Conservation (phyloP, 495 filamentous ascomycete genomes). For the Evansstolkia leycettana region DNA sequence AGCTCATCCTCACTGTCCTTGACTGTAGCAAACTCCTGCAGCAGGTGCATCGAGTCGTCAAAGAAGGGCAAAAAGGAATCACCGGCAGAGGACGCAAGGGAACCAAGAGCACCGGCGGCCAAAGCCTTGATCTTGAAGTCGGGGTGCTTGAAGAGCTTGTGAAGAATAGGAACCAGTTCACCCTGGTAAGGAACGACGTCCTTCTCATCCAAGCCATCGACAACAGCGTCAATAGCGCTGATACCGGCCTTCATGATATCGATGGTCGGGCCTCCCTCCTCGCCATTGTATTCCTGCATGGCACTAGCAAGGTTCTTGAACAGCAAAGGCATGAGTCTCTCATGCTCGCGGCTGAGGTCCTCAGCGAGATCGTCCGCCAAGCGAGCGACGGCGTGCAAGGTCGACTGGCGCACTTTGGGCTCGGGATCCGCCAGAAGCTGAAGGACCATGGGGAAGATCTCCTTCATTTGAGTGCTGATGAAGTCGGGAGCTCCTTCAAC, state of each 20-base stretch:
- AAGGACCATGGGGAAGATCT: constrained; percentile 76
- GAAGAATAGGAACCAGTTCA: constrained; percentile 73
- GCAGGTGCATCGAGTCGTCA: constrained; percentile 69
- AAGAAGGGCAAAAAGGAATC: constrained; percentile 84
- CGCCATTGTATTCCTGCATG: constrained; percentile 51
- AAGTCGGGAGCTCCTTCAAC: constrained; percentile 97
- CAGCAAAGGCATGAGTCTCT: constrained; percentile 66
- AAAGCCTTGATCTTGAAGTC: constrained; percentile 85
- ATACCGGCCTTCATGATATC: constrained; percentile 83
- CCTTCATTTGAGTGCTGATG: constrained; percentile 75
- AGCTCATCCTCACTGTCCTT: constrained; percentile 88
- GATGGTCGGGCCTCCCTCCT: constrained; percentile 45
- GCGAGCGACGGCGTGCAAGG: constrained; percentile 73
- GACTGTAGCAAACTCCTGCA: constrained; percentile 69
- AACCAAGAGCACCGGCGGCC: constrained; percentile 79
- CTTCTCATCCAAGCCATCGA: constrained; percentile 77
- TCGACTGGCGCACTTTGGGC: constrained; percentile 69
- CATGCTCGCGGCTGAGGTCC: constrained; percentile 73
- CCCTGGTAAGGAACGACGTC: constrained; percentile 70
- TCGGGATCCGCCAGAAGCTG: constrained; percentile 75
- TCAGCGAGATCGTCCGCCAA: constrained; percentile 88
- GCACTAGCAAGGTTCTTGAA: constrained; percentile 81
- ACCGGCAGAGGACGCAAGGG: constrained; percentile 73
- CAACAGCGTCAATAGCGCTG: constrained; percentile 81
- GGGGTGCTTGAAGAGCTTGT: constrained; percentile 63